Percentiles rank a stretch among this genome's conserved stretches.
Evolutionary conservation across 139 green algal genomes (phyloP).

Genomic region (Edaphochlamys debaryana): DNA sequence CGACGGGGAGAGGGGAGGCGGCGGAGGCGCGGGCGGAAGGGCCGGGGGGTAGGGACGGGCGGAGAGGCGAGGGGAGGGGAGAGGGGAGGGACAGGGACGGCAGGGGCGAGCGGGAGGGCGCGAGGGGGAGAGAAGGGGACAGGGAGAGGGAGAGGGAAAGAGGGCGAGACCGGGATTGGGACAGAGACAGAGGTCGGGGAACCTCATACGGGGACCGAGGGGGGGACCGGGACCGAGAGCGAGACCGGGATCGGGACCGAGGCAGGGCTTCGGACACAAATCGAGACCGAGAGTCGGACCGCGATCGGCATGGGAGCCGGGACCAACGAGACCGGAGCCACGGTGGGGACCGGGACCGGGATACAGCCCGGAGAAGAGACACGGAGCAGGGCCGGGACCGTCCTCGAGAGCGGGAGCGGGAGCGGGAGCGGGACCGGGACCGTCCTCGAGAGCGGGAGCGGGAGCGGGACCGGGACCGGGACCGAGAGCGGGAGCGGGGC

Average conservation of each 20-base stretch:
- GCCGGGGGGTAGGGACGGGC: neutral
- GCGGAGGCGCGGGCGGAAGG: neutral
- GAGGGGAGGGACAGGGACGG: neutral
- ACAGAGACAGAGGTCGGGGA: neutral
- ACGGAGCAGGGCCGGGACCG: neutral
- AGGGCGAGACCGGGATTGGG: neutral
- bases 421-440: neutral
- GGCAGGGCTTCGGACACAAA: neutral
- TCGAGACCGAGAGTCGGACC: neutral
- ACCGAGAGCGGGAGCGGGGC: neutral
- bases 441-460: neutral
- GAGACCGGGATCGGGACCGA: neutral
- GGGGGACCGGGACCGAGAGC: neutral
- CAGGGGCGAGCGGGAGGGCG: neutral
- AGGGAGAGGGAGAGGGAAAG: neutral
- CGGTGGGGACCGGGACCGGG: constrained; percentile 2
- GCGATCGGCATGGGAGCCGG: neutral
- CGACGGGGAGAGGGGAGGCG: neutral
- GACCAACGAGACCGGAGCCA: neutral
- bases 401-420: neutral
- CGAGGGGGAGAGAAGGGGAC: neutral
- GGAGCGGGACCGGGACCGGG: neutral
- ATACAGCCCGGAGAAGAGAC: neutral
- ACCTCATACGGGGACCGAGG: neutral
- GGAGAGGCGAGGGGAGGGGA: neutral